Base-by-base conservation (phyloP, 2,329 filamentous ascomycete species). In the Penicillium olsonii region DNA sequence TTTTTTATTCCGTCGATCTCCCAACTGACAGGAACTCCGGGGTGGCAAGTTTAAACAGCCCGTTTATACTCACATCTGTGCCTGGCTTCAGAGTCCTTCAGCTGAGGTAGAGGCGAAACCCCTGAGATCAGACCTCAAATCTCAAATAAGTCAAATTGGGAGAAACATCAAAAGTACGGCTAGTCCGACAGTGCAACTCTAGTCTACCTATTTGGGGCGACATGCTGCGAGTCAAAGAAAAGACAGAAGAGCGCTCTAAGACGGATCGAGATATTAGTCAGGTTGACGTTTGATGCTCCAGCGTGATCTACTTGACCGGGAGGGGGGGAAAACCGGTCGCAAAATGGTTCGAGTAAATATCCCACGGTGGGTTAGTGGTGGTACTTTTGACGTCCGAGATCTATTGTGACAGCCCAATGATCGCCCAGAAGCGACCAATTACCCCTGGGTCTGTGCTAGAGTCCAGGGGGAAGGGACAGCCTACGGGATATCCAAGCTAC, bases 51-150 rank as follows among this genome's bases (percentile, higher is more conserved):
- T 27, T 26, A 20, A 34, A 39, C 5, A 34, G 31, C 4, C 33
- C 18, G n/a, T 17, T 17, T 18, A 31, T 31, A n/a, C 29, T 4
- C 29, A n/a, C 12, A 31, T n/a, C 22, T 31, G 12, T n/a, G n/a
- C 29, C 24, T 17, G 22, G 42, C 14, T 31, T n/a, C 29, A 31
- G 7, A 31, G 12, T n/a, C 12, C 31, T 52, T 55, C 52, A 60
- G 50, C 49, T 54, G 38, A 22, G 24, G n/a, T 31, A 35, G 27
- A 18, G 41, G 7, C 42, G 4, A 50, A 39, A 29, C 55, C 56
- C 59, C 57, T 61, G 57, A 59, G 55, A 50, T 61, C 55, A 55
- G 57, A 57, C 57, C 22, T 52, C 37, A 26, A 47, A 45, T 54
- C 44, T 54, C 34, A 51, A 37, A 33, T 19, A 45, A 33, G 14